Base-by-base conservation (phyloP, 495 filamentous ascomycete species). In the Aspergillus sclerotioniger region DNA sequence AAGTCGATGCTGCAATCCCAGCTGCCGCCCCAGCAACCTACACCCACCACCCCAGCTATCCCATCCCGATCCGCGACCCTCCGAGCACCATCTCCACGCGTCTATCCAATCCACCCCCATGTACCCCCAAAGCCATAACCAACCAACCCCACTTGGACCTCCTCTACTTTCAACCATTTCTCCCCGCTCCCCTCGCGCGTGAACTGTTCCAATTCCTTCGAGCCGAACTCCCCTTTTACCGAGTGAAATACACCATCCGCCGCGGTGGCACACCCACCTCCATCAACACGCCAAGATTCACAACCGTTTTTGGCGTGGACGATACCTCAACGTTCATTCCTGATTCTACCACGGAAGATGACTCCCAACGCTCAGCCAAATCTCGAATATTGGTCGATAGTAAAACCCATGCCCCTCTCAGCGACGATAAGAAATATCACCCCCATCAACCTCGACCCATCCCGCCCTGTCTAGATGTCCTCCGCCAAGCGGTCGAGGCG, bases 251-350 rank as follows among this genome's bases (percentile, higher is more conserved):
- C 67, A 80, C 72, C 12, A 89, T 89, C 62, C 84, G 82, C 46
- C 77, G 87, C 25, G 80, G 78, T 4, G 72, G 76, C 0, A 58
- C 76, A 0, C 76, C 84, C n/a, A 87, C 82, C 0, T 60, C 72
- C 6, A 83, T 90, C 54, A 82, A 78, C 47, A 91, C 87, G 6
- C 89, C 88, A 3, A 77, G 87, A 13, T 88, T 73, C 60, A 90
- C 87, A 0, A 87, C 89, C 2, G 85, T 90, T 17, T 91, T 89
- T 59, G 88, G 87, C 6, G 67, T 90, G 2, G 87, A 91, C 58
- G 80, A 78, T 10, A 87, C 82, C 28, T 76, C 78, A 0, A 63
- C 57, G 1, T 87, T 71, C 47, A 51, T 52, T 15, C 20, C 51
- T 8, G n/a, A 58, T 21, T 17, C 52, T 19, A 47, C 3, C 10